phyloP scores from a whole-genome alignment of 805 yeast species.

The Danielia oregonensis region DNA sequence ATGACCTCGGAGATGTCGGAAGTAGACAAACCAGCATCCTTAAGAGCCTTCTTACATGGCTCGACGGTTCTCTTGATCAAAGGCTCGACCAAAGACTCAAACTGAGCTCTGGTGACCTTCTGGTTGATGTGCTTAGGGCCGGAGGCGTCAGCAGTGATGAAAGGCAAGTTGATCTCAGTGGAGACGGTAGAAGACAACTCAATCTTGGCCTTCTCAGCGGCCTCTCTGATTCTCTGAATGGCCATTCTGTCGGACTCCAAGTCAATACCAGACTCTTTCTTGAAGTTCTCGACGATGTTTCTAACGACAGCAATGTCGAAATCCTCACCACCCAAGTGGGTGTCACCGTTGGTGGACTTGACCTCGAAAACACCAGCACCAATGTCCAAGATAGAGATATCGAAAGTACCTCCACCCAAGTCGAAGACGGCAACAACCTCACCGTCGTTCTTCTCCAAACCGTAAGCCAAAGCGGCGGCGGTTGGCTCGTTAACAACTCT shows the following conservation, averaged over 20 bases:
- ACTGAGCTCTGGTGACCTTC: conserved; percentile 63
- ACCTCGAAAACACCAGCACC: conserved; percentile 98
- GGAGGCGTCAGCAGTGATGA: conserved; percentile 81
- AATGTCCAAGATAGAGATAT: conserved; percentile 92
- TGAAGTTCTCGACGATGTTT: conserved; percentile 75
- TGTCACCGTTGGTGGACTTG: conserved; percentile 95
- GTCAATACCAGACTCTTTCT: conserved; percentile 67
- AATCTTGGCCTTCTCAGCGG: conserved; percentile 83
- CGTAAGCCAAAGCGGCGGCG: conserved; percentile 93
- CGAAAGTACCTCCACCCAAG: conserved; percentile 98
- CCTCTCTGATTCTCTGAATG: conserved; percentile 69
- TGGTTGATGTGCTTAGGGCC: conserved; percentile 78
- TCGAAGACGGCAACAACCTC: conserved; percentile 94
- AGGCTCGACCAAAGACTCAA: conserved; percentile 62
- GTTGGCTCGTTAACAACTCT: conserved; percentile 91
- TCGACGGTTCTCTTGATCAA: conserved; percentile 69
- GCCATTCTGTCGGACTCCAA: conserved; percentile 39
- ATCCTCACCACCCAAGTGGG: conserved; percentile 92
- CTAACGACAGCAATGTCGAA: conserved; percentile 85
- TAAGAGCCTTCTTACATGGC: conserved; percentile 78
- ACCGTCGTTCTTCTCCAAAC: conserved; percentile 80
- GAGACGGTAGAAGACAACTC: conserved; percentile 72
- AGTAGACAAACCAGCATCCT: conserved; percentile 69
- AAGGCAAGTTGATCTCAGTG: conserved; percentile 78
- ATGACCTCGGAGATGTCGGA: conserved; percentile 75